Base-by-base conservation (phyloP, 768 basidiomycete genomes). In the Auricularia auricula-judae region DNA sequence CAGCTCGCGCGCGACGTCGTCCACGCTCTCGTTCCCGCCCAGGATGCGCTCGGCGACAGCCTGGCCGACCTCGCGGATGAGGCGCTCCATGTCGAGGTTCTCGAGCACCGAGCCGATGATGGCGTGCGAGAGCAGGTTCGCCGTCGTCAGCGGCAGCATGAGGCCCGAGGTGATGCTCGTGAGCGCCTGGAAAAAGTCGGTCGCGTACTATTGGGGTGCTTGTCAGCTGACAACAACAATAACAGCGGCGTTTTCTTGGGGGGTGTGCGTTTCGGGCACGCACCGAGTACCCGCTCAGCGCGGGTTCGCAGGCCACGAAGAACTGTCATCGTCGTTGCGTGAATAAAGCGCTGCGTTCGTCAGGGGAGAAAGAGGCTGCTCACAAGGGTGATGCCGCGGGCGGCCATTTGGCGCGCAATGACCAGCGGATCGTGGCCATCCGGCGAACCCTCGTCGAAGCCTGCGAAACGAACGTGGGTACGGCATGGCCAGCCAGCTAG, bases 251-350 rank as follows among this genome's bases (percentile, higher is more conserved):
- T 63, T 29, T 62, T 35, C 23, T 62, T 62, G 36, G 43, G 36
- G 33, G 42, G 51, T 53, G 36, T 21, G 56, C n/a, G 29, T 29
- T 11, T 21, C 33, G 36, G 44, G 36, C 64, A 73, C 87, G 71
- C 70, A 92, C 91, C 65, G 88, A 89, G 72, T 96, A 96, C 54
- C 93, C 92, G 67, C 91, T 93, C 66, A 96, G 80, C 4, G 93
- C 94, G 64, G 96, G 95, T 75, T 98, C 96, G 77, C 96, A 98
- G 35, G 96, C 96, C n/a, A 98, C 96, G 74, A 97, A 94, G 78
- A 98, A 98, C 93, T 97, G 74, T 5, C 29, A 29, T 29, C 29
- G 29, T 2, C 29, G 29, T 29, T 29, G 29, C 23, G 56, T 7
- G 56, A 23, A 18, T 51, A 8, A 51, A 18, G 1, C 47, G 47